Evolutionary conservation across 169 alveolate genomes (phyloP).

Genomic region (Perkinsus marinus): DNA sequence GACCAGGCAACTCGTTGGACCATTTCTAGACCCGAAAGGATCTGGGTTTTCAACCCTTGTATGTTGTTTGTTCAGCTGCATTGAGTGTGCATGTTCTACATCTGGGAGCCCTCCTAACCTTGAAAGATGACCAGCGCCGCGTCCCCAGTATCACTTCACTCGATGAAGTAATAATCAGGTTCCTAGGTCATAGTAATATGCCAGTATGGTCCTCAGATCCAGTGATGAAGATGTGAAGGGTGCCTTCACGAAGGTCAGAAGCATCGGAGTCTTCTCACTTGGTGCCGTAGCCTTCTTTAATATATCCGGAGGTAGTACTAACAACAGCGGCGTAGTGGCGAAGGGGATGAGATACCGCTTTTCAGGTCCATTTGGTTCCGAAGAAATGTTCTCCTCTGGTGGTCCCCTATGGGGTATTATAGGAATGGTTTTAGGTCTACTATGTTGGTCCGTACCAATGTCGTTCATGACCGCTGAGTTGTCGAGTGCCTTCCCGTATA

Average conservation of each 20-base stretch:
- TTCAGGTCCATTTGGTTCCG: neutral
- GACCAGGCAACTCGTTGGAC: too few relatives aligned
- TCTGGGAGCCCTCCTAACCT: neutral
- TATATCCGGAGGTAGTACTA: slow-evolving; percentile 1
- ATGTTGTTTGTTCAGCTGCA: neutral
- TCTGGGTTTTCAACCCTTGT: too few relatives aligned
- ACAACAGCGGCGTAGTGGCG: neutral
- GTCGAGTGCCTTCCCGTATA: neutral
- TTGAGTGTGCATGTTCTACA: neutral
- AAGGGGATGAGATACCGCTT: neutral
- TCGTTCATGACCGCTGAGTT: neutral
- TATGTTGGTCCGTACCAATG: neutral
- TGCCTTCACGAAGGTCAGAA: neutral
- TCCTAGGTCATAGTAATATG: neutral
- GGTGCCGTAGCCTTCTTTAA: slow-evolving; percentile 2
- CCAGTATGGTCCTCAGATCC: neutral
- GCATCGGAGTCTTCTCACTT: neutral
- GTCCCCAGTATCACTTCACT: neutral
- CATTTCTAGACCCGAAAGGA: too few relatives aligned
- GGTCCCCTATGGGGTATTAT: neutral
- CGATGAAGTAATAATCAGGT: neutral
- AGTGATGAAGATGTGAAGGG: neutral
- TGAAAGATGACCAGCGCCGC: neutral
- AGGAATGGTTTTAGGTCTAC: neutral
- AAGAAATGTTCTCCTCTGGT: neutral